Evolutionary conservation across 2,329 filamentous ascomycete species (phyloP), one percentile per base, ranked within the genome.

Genomic region (Corynespora cassiicola): DNA sequence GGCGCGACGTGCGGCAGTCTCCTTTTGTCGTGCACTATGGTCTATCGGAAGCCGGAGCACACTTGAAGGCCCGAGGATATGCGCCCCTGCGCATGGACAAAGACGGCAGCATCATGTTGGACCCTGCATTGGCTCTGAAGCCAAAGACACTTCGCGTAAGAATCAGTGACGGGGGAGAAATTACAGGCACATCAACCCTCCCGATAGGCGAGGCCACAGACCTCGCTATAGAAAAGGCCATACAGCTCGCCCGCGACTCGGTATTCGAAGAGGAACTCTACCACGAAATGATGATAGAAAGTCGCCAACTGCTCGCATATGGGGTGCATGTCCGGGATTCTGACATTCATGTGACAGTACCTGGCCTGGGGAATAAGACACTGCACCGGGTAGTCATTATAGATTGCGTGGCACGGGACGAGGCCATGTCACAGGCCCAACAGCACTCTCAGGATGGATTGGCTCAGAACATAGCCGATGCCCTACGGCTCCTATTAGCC

Each of bases 11-110:
- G 15, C 92, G 86, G 52, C 81, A 87, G 31, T 74, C 94, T 25
- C 89, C 90, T 0, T 76, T 97, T 32, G 90, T 87, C 14, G 92
- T 97, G 22, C 84, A 88, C 48, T 96, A 92, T 68, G 94, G 92
- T 6, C 95, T 95, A 61, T 79, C 86, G 9, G 92, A 96, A 73
- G 80, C 81, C 32, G 74, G 75, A 11, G 71, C 74, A 9, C 74
- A 77, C 25, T 85, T 84, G 58, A 76, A 77, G 72, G 71, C 86
- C 48, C 85, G 84, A 19, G 90, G 90, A n/a, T 78, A 95, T 11
- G 91, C 89, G 2, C 87, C 89, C 0, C 75, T 99, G 54, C 79
- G 86, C 21, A 82, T 90, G 48, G 81, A 82, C 8, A 80, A 86
- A 11, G 84, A 91, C 52, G 92, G 92, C 3, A 80, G 79, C 5